phyloP scores from a whole-genome alignment of 2,329 filamentous ascomycete genomes.

The Magnaporthiopsis poae region DNA sequence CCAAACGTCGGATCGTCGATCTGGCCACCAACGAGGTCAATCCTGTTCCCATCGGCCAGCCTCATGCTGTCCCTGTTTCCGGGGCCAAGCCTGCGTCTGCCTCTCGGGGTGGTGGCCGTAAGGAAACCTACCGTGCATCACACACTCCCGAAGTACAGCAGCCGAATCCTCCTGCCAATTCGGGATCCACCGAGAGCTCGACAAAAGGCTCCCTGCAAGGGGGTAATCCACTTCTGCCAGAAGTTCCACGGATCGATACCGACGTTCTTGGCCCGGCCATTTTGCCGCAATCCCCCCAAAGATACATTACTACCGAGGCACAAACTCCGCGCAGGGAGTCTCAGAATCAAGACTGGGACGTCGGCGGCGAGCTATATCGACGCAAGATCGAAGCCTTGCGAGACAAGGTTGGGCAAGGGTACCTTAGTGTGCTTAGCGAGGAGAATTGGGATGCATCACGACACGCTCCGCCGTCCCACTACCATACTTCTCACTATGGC shows the following conservation, averaged over 20 bases:
- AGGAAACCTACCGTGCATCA: slow-evolving; percentile 36
- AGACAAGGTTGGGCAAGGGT: slow-evolving; percentile 75
- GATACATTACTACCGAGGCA: slow-evolving; percentile 21
- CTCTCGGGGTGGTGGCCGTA: slow-evolving; percentile 14
- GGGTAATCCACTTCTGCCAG: slow-evolving; percentile 17
- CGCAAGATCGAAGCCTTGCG: slow-evolving; percentile 80
- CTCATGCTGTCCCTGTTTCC: not conserved
- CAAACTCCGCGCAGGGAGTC: slow-evolving; percentile 12
- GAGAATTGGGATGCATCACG: slow-evolving; percentile 51
- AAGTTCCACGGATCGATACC: slow-evolving; percentile 30
- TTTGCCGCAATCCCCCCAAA: slow-evolving; percentile 22
- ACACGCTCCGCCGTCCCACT: slow-evolving; percentile 22
- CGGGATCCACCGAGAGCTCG: slow-evolving; percentile 19
- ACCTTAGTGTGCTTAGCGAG: slow-evolving; percentile 77
- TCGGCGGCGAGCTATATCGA: slow-evolving; percentile 68
- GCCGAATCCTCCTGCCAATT: slow-evolving; percentile 19
- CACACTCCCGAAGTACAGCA: slow-evolving; percentile 27
- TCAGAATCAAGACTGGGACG: slow-evolving; percentile 47
- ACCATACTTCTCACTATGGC: slow-evolving; percentile 28
- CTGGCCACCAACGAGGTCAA: slow-evolving; percentile 42
- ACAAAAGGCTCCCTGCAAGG: slow-evolving; percentile 23
- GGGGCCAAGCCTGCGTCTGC: not conserved
- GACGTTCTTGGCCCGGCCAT: slow-evolving; percentile 16
- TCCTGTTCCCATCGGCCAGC: not conserved
- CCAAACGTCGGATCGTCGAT: slow-evolving; percentile 56